A percentile compares a stretch with the other conserved stretches of the same genome.
Evolutionary conservation across 2,329 filamentous ascomycete species (phyloP).

Genomic region (Dothideomycetes sp.): DNA sequence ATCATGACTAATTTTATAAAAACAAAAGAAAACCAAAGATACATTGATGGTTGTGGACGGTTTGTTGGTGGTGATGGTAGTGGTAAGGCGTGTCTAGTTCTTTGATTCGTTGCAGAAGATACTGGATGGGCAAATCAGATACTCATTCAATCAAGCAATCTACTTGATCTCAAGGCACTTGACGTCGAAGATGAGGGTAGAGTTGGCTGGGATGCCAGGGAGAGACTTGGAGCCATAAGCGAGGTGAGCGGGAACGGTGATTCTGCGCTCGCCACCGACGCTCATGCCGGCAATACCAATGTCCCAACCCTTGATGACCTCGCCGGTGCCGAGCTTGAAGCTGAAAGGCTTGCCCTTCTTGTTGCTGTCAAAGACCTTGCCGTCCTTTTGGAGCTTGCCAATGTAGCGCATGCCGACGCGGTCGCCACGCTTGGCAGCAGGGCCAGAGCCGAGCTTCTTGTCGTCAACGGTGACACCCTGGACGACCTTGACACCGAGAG

Average conservation of each 20-base stretch:
- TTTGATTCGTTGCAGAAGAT: not conserved
- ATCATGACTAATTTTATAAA: constrained; percentile 7
- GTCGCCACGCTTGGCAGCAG: constrained; percentile 80
- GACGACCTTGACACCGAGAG: constrained; percentile 62
- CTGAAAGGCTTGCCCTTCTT: constrained; percentile 97
- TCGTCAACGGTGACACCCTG: constrained; percentile 90
- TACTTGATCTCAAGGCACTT: constrained; percentile 40
- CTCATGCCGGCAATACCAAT: constrained; percentile 87
- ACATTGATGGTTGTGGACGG: not conserved
- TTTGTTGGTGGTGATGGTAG: constrained; percentile 2
- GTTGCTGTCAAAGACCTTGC: constrained; percentile 94
- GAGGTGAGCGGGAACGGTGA: constrained; percentile 76
- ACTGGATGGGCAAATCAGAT: not conserved
- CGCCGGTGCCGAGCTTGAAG: constrained; percentile 87
- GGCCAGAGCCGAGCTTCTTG: constrained; percentile 80
- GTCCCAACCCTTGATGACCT: constrained; percentile 99
- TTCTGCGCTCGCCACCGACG: constrained; percentile 82
- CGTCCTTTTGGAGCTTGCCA: constrained; percentile 78
- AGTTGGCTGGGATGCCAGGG: constrained; percentile 84
- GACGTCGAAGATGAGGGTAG: constrained; percentile 77
- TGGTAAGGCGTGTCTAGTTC: not conserved
- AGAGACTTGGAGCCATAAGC: constrained; percentile 78
- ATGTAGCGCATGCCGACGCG: constrained; percentile 94
- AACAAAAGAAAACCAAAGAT: not conserved
- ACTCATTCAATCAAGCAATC: too few species aligned